Conservation (phyloP, 805 yeast species). For the Peterozyma toletana region DNA sequence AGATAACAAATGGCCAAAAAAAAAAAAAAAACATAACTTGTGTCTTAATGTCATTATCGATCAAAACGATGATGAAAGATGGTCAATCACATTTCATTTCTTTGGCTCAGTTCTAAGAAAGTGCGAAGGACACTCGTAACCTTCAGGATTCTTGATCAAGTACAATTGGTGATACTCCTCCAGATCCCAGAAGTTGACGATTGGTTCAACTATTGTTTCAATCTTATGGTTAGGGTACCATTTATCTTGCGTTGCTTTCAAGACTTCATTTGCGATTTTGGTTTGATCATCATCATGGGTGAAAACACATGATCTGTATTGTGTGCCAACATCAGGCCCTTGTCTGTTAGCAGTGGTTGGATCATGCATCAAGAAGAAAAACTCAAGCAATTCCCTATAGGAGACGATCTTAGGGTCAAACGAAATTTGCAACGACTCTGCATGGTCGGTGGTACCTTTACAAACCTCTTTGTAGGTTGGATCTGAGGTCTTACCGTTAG, state of each 20-base stretch:
- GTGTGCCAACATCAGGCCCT: slow-evolving; percentile 87
- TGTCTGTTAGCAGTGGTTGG: slow-evolving; percentile 81
- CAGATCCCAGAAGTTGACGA: slow-evolving; percentile 79
- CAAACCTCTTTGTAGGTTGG: slow-evolving; percentile 74
- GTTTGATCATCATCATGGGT: slow-evolving; percentile 48
- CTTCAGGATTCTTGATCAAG: slow-evolving; percentile 70
- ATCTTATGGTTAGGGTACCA: slow-evolving; percentile 72
- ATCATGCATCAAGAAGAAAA: slow-evolving; percentile 89
- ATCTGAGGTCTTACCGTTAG: slow-evolving; percentile 56
- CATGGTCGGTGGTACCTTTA: slow-evolving; percentile 65
- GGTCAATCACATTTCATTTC: slow-evolving; percentile 1
- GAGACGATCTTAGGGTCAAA: slow-evolving; percentile 65
- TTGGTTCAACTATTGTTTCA: slow-evolving; percentile 63
- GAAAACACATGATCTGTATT: slow-evolving; percentile 81
- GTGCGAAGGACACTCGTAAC: slow-evolving; percentile 90
- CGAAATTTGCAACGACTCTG: slow-evolving; percentile 79
- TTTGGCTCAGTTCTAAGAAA: slow-evolving; percentile 61
- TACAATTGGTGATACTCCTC: slow-evolving; percentile 91
- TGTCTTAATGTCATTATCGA: too few relatives aligned
- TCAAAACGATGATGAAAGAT: too few relatives aligned
- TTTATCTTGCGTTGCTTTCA: slow-evolving; percentile 52
- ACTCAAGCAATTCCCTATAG: slow-evolving; percentile 60
- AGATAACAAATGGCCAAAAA: too few relatives aligned
- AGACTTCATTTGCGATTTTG: slow-evolving; percentile 28
- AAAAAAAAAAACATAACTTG: too few relatives aligned